Conservation (phyloP, 2,329 filamentous ascomycete species). For the Fragosphaeria purpurea region DNA sequence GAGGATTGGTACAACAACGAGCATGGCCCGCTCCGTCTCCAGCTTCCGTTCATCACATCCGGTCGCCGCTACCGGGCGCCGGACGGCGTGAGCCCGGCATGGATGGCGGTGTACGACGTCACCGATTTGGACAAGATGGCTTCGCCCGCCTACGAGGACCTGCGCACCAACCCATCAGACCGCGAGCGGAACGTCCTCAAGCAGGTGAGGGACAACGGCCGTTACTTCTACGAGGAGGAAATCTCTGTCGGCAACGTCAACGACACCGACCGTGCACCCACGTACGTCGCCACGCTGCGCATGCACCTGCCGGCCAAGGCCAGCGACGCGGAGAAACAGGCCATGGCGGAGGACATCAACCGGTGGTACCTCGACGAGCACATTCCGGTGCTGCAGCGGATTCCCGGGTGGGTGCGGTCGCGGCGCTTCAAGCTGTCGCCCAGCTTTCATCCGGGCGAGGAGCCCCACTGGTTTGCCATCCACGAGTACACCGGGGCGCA, state of each 20-base stretch:
- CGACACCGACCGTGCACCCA: neutral
- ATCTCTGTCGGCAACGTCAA: neutral
- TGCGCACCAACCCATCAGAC: neutral
- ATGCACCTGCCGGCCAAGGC: neutral
- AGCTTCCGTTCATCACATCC: conserved; percentile 1
- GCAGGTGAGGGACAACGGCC: neutral
- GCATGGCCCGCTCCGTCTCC: neutral
- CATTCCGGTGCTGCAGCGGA: conserved; percentile 1
- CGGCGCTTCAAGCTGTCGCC: conserved; percentile 1
- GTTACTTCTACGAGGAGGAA: conserved; percentile 1
- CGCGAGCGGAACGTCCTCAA: neutral
- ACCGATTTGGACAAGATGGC: neutral
- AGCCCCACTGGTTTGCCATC: conserved; percentile 1
- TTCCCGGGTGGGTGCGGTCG: conserved; percentile 1
- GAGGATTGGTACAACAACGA: conserved; percentile 3
- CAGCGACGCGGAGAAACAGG: neutral
- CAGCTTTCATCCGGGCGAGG: neutral
- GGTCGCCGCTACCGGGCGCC: neutral
- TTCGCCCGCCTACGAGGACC: neutral
- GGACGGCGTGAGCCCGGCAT: neutral
- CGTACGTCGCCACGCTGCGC: neutral
- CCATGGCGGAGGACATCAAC: conserved; percentile 1
- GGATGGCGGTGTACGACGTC: conserved; percentile 1
- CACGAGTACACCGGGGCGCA: conserved; percentile 1
- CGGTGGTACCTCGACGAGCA: conserved; percentile 2